Base-by-base conservation (phyloP, 2,329 filamentous ascomycete species). In the Cercospora brassicicola region DNA sequence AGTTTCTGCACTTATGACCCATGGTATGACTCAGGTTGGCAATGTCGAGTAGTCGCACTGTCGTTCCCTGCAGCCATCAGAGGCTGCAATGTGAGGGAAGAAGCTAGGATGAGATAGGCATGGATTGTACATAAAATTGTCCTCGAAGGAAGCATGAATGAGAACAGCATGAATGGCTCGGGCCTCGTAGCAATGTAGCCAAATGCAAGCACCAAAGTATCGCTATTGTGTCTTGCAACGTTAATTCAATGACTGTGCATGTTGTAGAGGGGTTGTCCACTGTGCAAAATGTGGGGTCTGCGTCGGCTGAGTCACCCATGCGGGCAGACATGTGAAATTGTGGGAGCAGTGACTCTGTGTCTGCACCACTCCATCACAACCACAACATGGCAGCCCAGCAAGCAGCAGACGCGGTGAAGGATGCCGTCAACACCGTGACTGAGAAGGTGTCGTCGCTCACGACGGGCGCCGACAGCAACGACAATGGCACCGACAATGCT, bases 371-470 rank as follows among this genome's bases (percentile, higher is more conserved):
- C 18, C n/a, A 9, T n/a, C 23, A 15, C 23, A 36, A 51, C 26
- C 28, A 55, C 62, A 76, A 64, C 67, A 78, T 78, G 77, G 73
- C 77, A 39, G 75, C 76, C 55, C 75, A 78, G 71, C 71, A 76
- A 65, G 76, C 76, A 55, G 78, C 78, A 62, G 76, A 79, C 65
- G 72, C 74, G 53, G 76, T 79, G 73, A 79, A 80, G 75, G 75
- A 79, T 23, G 75, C 75, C 36, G 78, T 80, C 55, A 72, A 73
- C 62, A 71, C 72, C 57, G 78, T 78, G 30, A 69, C 76, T 51
- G 74, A 79, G 61, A 74, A 77, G 70, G 76, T 80, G 51, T 72
- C 74, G 36, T 70, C 75, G 53, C 69, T 78, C 62, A 79, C 74
- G 3, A 78, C 76, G 5, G 75, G 74, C 61, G 80, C 81, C 48